Evolutionary conservation across 2,329 filamentous ascomycete species (phyloP).

Genomic region (Monilinia laxa): DNA sequence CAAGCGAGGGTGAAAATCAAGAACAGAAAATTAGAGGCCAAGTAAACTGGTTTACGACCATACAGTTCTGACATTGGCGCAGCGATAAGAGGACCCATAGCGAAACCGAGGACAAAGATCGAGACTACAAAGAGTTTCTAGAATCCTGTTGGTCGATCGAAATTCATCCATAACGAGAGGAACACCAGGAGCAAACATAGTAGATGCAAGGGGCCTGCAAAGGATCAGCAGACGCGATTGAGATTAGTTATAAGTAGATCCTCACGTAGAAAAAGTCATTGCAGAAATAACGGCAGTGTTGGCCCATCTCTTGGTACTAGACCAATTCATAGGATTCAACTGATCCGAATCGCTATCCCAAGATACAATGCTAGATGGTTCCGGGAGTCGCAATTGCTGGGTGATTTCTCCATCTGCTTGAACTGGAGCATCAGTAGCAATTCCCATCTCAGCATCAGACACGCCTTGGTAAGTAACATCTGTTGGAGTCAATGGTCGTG

Average conservation of each 20-base stretch:
- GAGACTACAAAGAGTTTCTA: slow-evolving; percentile 62
- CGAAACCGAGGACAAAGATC: slow-evolving; percentile 59
- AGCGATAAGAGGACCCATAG: slow-evolving; percentile 58
- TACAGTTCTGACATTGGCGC: slow-evolving; percentile 61
- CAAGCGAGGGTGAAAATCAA: slow-evolving; percentile 45
- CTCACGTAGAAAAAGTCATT: slow-evolving; percentile 17
- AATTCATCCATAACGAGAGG: slow-evolving; percentile 49
- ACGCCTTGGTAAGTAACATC: neutral
- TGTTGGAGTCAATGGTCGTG: neutral
- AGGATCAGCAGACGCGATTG: neutral
- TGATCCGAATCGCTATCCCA: slow-evolving; percentile 43
- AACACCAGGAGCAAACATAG: slow-evolving; percentile 51
- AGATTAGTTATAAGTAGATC: neutral
- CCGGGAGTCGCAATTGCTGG: neutral
- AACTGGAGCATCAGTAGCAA: no score
- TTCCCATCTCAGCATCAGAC: neutral
- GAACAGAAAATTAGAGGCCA: slow-evolving; percentile 51
- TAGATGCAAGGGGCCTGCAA: slow-evolving; percentile 46
- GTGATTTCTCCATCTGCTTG: neutral
- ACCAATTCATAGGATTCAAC: slow-evolving; percentile 49
- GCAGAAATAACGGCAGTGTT: slow-evolving; percentile 12
- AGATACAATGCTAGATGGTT: slow-evolving; percentile 72
- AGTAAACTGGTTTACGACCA: slow-evolving; percentile 53
- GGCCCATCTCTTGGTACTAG: neutral
- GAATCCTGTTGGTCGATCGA: slow-evolving; percentile 41